These are phyloP conservation scores for Solanum medicagineum DNA, from an alignment of 257 asterid species.

Conservation along the genomic window DNA sequence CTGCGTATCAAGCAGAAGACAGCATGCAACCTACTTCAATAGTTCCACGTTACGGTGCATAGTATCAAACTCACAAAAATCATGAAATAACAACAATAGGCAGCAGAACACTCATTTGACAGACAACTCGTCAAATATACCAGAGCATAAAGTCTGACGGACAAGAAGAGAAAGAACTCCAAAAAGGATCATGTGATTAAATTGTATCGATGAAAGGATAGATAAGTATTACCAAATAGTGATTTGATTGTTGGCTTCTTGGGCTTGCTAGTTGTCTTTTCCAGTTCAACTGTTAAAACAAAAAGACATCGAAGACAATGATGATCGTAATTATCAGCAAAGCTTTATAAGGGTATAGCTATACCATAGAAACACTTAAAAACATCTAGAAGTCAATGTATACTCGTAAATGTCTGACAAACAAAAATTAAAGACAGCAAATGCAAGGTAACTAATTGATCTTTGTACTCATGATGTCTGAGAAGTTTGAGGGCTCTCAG, in stretches of 20 bases:
- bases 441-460: not conserved
- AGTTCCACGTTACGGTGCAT: not conserved
- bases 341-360: not conserved
- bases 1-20: not conserved
- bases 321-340: not conserved
- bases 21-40: not conserved
- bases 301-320: not conserved
- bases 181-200: not conserved
- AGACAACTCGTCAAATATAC: not conserved
- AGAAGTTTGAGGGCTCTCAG: not conserved
- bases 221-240: constrained; percentile 54
- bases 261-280: constrained; percentile 64
- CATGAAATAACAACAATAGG: not conserved
- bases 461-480: not conserved
- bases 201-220: not conserved
- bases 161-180: not conserved
- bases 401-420: not conserved
- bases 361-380: not conserved
- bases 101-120: not conserved
- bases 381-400: not conserved
- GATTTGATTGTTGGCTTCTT: constrained; percentile 82
- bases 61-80: not conserved
- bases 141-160: not conserved
- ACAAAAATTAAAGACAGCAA: not conserved
- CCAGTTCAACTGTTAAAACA: constrained; percentile 57